A percentile compares a stretch with the other conserved stretches of the same genome.
phyloP scores from a whole-genome alignment of 768 basidiomycete species.

The Leccinum truebloodii region DNA sequence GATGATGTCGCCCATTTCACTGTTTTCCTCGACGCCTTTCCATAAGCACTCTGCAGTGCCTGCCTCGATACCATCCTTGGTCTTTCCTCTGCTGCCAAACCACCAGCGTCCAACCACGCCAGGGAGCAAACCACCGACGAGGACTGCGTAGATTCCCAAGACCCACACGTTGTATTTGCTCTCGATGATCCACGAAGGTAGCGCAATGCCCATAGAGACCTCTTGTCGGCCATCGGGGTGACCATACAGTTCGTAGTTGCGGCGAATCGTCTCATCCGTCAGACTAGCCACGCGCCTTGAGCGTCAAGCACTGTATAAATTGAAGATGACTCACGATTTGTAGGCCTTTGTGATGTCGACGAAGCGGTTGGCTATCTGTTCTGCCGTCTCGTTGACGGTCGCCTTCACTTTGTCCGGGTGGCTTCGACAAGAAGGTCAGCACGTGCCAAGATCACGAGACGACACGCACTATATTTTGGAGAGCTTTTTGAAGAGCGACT shows the following conservation, averaged over 20 bases:
- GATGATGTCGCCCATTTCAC: slow-evolving; percentile 70
- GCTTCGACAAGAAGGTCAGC: slow-evolving; percentile 41
- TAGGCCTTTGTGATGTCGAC: slow-evolving; percentile 97
- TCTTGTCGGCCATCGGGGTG: slow-evolving; percentile 98
- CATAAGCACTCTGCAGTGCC: slow-evolving; percentile 86
- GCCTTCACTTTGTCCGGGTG: slow-evolving; percentile 97
- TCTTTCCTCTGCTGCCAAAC: slow-evolving; percentile 88
- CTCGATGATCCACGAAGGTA: slow-evolving; percentile 93
- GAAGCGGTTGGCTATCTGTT: slow-evolving; percentile 83
- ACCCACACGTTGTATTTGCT: slow-evolving; percentile 91
- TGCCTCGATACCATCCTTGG: slow-evolving; percentile 88
- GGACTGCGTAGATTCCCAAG: slow-evolving; percentile 78
- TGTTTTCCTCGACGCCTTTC: slow-evolving; percentile 80
- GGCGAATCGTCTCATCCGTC: slow-evolving; percentile 89
- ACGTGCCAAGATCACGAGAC: background rate
- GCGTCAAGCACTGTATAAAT: background rate
- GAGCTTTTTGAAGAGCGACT: slow-evolving; percentile 91
- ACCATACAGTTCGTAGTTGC: slow-evolving; percentile 86
- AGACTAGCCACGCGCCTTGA: slow-evolving; percentile 47
- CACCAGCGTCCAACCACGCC: slow-evolving; percentile 93
- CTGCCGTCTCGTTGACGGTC: slow-evolving; percentile 78
- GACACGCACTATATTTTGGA: slow-evolving; percentile 76
- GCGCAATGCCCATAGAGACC: slow-evolving; percentile 90
- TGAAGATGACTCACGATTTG: slow-evolving; percentile 59
- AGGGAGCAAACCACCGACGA: slow-evolving; percentile 89